These are phyloP conservation scores for Westerdykella aurantiaca DNA, from an alignment of 2,329 filamentous ascomycete genomes.

Conservation along the genomic window DNA sequence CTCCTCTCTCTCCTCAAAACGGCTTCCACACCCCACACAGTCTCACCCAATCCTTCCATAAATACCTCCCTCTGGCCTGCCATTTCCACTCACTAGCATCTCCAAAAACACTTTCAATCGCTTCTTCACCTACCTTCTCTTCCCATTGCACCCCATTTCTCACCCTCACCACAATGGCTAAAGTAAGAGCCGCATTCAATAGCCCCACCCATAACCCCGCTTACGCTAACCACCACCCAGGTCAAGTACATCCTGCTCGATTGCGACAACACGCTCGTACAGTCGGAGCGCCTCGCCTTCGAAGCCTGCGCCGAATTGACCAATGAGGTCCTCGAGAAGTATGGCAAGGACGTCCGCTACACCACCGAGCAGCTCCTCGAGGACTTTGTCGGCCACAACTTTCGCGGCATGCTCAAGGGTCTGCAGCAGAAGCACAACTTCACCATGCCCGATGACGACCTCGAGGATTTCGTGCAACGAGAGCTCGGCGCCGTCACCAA, in stretches of 20 bases:
- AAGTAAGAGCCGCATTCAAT: neutral
- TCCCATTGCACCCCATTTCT: neutral
- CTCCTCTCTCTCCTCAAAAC: neutral
- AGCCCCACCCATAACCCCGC: slow-evolving; percentile 1
- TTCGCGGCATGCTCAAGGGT: slow-evolving; percentile 79
- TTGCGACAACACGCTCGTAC: slow-evolving; percentile 84
- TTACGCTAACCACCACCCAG: slow-evolving; percentile 12
- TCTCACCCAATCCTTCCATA: neutral
- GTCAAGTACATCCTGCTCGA: slow-evolving; percentile 50
- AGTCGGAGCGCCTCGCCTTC: slow-evolving; percentile 86
- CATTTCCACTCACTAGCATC: too few species aligned
- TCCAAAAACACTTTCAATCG: too few species aligned
- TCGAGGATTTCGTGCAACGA: slow-evolving; percentile 65
- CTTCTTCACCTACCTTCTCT: too few species aligned
- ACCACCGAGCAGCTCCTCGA: slow-evolving; percentile 71
- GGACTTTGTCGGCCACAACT: slow-evolving; percentile 91
- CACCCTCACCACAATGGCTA: slow-evolving; percentile 1
- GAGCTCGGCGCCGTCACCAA: slow-evolving; percentile 81
- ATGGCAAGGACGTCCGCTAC: slow-evolving; percentile 62
- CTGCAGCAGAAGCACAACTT: slow-evolving; percentile 74
- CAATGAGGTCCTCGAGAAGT: slow-evolving; percentile 72
- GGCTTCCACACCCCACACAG: neutral
- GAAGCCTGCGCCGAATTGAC: slow-evolving; percentile 84
- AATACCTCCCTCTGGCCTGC: neutral
- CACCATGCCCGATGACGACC: slow-evolving; percentile 59